Conservation (phyloP, 176 grass and related monocot species). For the Dactylis glomerata region DNA sequence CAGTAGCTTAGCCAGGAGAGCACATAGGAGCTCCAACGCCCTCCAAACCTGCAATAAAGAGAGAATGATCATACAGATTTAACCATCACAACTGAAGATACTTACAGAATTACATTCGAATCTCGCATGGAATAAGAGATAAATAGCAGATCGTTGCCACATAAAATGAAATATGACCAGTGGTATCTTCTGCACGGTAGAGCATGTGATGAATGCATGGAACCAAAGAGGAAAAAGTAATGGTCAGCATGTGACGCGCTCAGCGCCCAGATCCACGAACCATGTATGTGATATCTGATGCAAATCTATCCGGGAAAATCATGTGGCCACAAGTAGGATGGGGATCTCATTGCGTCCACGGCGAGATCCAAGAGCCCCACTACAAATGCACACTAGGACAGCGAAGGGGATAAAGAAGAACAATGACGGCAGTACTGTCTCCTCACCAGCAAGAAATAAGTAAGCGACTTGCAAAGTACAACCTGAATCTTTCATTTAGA, state of each 20-base stretch:
- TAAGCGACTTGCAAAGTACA: not conserved
- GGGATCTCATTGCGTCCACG: not conserved
- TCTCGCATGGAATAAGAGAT: not conserved
- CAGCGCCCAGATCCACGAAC: not conserved
- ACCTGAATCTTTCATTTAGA: not conserved
- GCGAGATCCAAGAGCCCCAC: not conserved
- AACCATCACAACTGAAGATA: no score
- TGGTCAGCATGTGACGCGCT: not conserved
- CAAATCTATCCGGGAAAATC: not conserved
- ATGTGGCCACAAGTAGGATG: no score
- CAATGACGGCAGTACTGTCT: not conserved
- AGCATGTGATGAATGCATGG: not conserved
- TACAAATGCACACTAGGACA: not conserved
- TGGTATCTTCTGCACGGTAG: no score
- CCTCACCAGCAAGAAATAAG: constrained; percentile 3
- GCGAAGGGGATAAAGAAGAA: not conserved
- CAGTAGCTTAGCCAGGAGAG: no score
- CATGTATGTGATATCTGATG: not conserved
- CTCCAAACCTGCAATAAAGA: no score
- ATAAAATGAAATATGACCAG: no score
- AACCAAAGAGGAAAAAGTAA: not conserved
- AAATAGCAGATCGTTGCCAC: not conserved
- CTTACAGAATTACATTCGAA: not conserved
- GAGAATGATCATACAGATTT: no score
- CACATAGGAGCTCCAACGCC: no score